Base-by-base conservation (phyloP, 768 basidiomycete species). In the Boletus speciosus region DNA sequence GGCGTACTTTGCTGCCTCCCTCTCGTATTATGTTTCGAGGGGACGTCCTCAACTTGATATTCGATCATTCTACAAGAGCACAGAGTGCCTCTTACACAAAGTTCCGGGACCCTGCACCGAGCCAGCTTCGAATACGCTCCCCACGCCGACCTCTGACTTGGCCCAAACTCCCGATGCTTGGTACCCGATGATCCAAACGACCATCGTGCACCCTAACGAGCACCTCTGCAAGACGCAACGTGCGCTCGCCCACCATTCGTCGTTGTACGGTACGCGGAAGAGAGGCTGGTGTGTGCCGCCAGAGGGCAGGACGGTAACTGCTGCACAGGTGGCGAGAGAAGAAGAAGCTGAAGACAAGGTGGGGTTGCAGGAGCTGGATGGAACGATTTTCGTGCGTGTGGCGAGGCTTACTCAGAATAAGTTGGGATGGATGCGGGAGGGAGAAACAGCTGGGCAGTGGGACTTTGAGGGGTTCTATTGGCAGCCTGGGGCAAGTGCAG, bases 361-460 rank as follows among this genome's bases (percentile, higher is more conserved):
- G 1, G 63, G 66, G 15, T 34, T 64, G 29, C 47, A 60, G 32
- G 58, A 55, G 25, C 61, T 81, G 21, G 86, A 88, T 63, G 85
- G 85, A 6, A 80, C 81, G n/a, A 46, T 90, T 39, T 90, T 89
- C 65, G 59, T 82, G 25, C 73, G 85, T 32, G 73, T 74, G 0
- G 85, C 84, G 12, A 73, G 73, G 39, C 63, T 85, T 63, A 81
- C 80, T 10, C 73, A 77, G 49, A 70, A 76, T 55, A 67, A 67
- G 34, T 38, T 74, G 55, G 70, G 74, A 12, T 74, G 73, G 73
- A 68, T 74, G 37, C 64, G 74, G 38, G 76, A 81, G 47, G 76
- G 75, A 1, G 69, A 69, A 51, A 46, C 44, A 0, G 51, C 39
- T 5, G 64, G 69, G 29, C 38, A 37, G 1, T 70, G 67, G 69